Evolutionary conservation across 2,329 filamentous ascomycete species (phyloP).

Genomic region (Xylogone sp.): DNA sequence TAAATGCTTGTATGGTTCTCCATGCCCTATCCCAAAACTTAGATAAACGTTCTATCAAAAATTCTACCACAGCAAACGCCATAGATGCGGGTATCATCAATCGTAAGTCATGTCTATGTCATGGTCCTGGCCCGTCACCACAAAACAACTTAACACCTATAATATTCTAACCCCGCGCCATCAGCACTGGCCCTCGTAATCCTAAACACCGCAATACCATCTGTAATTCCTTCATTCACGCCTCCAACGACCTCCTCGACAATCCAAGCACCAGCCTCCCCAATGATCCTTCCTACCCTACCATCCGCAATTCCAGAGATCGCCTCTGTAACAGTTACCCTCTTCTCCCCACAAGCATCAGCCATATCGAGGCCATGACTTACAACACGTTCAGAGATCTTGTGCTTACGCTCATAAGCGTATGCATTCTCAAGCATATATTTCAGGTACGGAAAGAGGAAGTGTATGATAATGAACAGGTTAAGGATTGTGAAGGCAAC

Average conservation of each 20-base stretch:
- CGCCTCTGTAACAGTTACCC: conserved; percentile 48
- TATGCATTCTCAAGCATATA: conserved; percentile 50
- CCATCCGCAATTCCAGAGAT: conserved; percentile 62
- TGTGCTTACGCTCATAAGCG: conserved; percentile 63
- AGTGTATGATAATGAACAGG: conserved; percentile 54
- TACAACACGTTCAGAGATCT: conserved; percentile 56
- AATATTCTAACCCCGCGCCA: no score
- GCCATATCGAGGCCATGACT: conserved; percentile 47
- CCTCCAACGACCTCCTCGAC: conserved; percentile 62
- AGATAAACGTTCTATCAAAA: no score
- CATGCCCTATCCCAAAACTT: no score
- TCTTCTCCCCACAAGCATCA: conserved; percentile 47
- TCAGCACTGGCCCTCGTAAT: no score
- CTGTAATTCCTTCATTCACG: no score
- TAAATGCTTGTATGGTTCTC: no score
- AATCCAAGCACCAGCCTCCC: conserved; percentile 55
- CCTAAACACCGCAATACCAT: conserved; percentile 46
- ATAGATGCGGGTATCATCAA: no score
- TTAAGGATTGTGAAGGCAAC: conserved; percentile 54
- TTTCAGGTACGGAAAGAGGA: conserved; percentile 59
- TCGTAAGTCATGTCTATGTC: no score
- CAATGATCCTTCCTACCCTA: conserved; percentile 54
- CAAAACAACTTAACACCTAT: no score
- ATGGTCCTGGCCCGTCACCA: no score
- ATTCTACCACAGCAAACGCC: no score